Base-by-base conservation (phyloP, 179 eudicot species). In the Silene noctiflora region DNA sequence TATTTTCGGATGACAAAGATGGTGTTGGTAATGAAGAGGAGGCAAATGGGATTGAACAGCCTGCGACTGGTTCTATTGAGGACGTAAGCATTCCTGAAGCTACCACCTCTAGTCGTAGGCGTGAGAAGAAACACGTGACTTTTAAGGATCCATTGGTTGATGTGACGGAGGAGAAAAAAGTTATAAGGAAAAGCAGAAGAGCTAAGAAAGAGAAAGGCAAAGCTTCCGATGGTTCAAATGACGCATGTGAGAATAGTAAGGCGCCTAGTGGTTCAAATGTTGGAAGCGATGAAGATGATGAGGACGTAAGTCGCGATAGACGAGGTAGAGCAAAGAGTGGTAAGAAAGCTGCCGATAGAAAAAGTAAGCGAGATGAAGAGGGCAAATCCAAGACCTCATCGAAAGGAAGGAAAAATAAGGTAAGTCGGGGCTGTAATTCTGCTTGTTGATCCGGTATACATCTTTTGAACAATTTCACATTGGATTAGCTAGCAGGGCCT, bases 371-470 rank as follows among this genome's bases (percentile, higher is more conserved):
- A 75, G 96, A 92, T 31, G 67, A 74, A 3, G 84, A 77, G 74
- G n/a, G 84, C 78, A 89, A 87, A 80, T 64, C 82, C 17, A 94
- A 88, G 86, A 85, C 69, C 64, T 63, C 89, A 42, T 76, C 91
- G 17, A 87, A 84, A 84, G 96, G 93, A 84, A 83, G 81, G 80
- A 95, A 89, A 82, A 89, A 91, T 51, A 93, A 90, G 98, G 97
- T 94, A 76, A 67, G 39, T 67, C 60, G 14, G 61, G 74, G 13
- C 9, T 72, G 20, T 69, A 12, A 31, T 63, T 56, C 39, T 71
- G 35, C 22, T 79, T 11, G 44, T 48, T 68, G 8, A 72, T 77
- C 17, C 12, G 25, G 64, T 29, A 64, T 21, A 25, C 8, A 6
- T 53, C n/a, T 31, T 31, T 29, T 75, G 12, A 53, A 27, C 44